Evolutionary conservation across 2,329 filamentous ascomycete genomes (phyloP).

Genomic region (Verticillium nonalfalfae): DNA sequence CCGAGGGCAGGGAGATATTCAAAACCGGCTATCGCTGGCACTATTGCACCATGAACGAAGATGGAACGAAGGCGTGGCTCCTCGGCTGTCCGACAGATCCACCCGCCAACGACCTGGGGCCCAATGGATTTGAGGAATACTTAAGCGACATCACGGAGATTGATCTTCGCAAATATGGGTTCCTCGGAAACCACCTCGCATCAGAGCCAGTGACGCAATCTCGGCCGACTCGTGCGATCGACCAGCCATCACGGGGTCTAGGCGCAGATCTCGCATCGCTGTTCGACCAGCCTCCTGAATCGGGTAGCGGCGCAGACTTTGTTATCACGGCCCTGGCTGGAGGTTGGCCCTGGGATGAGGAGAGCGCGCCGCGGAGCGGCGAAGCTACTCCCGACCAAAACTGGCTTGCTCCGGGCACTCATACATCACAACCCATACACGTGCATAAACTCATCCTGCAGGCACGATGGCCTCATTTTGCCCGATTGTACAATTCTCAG

Average conservation of each 20-base stretch:
- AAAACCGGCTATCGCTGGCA: conserved; percentile 92
- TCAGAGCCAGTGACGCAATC: conserved; percentile 46
- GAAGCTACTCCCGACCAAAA: conserved; percentile 37
- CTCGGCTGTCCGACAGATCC: conserved; percentile 83
- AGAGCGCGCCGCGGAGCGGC: conserved; percentile 51
- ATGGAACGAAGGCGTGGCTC: conserved; percentile 94
- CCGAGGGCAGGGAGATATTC: conserved; percentile 91
- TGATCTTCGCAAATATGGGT: conserved; percentile 84
- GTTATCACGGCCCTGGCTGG: conserved; percentile 83
- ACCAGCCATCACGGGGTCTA: conserved; percentile 59
- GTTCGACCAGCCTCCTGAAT: conserved; percentile 81
- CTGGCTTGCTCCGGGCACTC: conserved; percentile 55
- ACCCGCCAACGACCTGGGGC: conserved; percentile 56
- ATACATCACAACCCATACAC: conserved; percentile 78
- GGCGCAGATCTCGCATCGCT: conserved; percentile 80
- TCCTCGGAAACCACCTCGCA: conserved; percentile 72
- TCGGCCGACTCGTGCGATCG: conserved; percentile 40
- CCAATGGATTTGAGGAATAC: conserved; percentile 78
- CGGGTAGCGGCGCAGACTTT: conserved; percentile 84
- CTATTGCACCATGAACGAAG: conserved; percentile 93
- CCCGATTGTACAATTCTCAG: conserved; percentile 81
- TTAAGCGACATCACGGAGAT: conserved; percentile 88
- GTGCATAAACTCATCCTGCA: conserved; percentile 93
- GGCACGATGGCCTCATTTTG: conserved; percentile 95
- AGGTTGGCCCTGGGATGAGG: conserved; percentile 54